Evolutionary conservation across 768 basidiomycete species (phyloP).

Genomic region (Hypholoma sublateritium): DNA sequence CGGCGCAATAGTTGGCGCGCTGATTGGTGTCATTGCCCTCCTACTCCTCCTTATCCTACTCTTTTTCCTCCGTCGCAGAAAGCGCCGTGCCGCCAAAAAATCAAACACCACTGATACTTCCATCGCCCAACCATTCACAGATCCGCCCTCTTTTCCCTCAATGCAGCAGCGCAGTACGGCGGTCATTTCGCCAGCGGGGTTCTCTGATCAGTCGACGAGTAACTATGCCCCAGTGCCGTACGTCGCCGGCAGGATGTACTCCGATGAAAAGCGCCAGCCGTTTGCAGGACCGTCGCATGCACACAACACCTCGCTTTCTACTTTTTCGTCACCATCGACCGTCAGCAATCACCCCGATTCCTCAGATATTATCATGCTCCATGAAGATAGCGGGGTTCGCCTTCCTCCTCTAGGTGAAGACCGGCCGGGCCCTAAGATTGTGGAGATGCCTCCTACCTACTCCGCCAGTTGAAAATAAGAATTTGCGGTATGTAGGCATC

Average conservation of each 20-base stretch:
- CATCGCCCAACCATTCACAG: background rate
- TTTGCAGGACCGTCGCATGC: background rate
- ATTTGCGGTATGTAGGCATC: background rate
- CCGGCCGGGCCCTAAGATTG: background rate
- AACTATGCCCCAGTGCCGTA: background rate
- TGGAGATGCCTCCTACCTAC: conserved; percentile 4
- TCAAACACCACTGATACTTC: background rate
- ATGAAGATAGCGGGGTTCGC: conserved; percentile 5
- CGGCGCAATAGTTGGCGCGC: background rate
- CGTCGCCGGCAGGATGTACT: background rate
- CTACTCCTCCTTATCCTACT: background rate
- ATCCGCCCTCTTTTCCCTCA: background rate
- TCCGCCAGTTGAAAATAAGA: background rate
- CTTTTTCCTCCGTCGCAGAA: background rate
- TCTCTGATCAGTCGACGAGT: background rate
- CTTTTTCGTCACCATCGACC: background rate
- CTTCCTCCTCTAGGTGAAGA: background rate
- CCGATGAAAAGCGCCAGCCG: background rate
- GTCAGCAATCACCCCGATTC: background rate
- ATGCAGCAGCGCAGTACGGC: background rate
- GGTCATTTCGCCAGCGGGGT: background rate
- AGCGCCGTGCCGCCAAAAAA: background rate
- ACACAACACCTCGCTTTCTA: background rate
- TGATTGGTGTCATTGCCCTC: background rate
- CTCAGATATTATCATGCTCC: background rate